Evolutionary conservation across 1,284 basidiomycete genomes (phyloP), one percentile per base, ranked within the genome.

Genomic region (Tremellales sp.): DNA sequence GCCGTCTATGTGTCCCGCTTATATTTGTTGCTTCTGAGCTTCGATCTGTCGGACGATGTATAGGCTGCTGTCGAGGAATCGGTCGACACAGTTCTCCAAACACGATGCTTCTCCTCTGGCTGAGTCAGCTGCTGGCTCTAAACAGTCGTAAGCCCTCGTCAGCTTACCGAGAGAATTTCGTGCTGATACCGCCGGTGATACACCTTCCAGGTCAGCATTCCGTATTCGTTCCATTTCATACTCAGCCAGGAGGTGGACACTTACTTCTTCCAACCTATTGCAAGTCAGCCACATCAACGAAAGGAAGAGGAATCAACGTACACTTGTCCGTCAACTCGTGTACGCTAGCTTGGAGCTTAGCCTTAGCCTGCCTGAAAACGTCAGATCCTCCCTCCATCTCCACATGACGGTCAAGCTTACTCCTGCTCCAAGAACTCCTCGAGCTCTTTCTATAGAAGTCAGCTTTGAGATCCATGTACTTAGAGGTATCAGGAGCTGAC

Each of bases 51-150:
- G 84, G 57, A 97, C 84, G 75, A 94, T 81, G 76, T 82, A 89
- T 45, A 92, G 75, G 62, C 85, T 89, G n/a, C 88, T 85, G 75
- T 97, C 93, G 60, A 97, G 78, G 78, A 97, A 97, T 50, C 93
- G 81, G 59, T 91, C 89, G 41, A 96, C 92, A 67, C 91, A 97
- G 76, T 94, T 94, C 53, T 81, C 78, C 41, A 97, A 80, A 70
- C 93, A 97, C 46, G 79, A 79, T 62, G 87, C 84, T 75, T 97
- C 93, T 40, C 82, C 48, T 50, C 69, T 68, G 46, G 36, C 10
- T 6, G 23, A n/a, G 31, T 39, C 27, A 41, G 23, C 37, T 24
- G n/a, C n/a, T 24, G 29, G 15, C 45, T 39, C 36, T 11, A 40
- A 7, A 11, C 6, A 40, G 17, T 22, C 39, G 15, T 13, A 24